Evolutionary conservation across 2,329 filamentous ascomycete genomes (phyloP).

Genomic region (Botrytis byssoidea): DNA sequence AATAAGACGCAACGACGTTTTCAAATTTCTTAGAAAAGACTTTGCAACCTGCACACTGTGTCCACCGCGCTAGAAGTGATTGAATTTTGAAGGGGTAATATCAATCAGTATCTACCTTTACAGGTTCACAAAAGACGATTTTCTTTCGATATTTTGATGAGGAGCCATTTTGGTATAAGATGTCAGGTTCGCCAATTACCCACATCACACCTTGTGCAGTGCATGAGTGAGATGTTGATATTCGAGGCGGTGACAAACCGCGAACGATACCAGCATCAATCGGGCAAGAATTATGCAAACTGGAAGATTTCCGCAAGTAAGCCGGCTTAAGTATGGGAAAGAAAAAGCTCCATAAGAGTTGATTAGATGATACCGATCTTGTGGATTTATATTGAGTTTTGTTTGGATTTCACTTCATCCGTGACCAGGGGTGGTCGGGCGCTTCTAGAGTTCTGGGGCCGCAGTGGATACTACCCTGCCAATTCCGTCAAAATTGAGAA

Average conservation of each 20-base stretch:
- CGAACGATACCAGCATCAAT: background rate
- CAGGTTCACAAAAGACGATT: background rate
- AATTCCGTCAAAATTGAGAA: background rate
- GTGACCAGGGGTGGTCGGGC: background rate
- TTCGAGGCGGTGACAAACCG: background rate
- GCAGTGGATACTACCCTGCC: background rate
- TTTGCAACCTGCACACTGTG: background rate
- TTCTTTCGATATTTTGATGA: background rate
- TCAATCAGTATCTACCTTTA: background rate
- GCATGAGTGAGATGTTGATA: background rate
- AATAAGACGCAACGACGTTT: background rate
- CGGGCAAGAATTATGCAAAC: background rate
- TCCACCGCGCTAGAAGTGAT: background rate
- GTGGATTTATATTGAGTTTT: background rate
- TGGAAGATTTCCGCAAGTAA: background rate
- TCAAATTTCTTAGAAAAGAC: background rate
- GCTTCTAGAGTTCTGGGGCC: background rate
- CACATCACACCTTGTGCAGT: background rate
- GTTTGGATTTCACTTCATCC: background rate
- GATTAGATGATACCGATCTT: background rate
- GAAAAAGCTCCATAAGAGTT: background rate
- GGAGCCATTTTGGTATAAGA: background rate
- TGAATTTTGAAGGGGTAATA: background rate
- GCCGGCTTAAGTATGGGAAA: background rate
- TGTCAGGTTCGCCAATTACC: background rate